Percentiles rank a stretch among this genome's conserved stretches.
Conservation (phyloP, 2,329 filamentous ascomycete species). For the Myriosclerotinia duriaeana region DNA sequence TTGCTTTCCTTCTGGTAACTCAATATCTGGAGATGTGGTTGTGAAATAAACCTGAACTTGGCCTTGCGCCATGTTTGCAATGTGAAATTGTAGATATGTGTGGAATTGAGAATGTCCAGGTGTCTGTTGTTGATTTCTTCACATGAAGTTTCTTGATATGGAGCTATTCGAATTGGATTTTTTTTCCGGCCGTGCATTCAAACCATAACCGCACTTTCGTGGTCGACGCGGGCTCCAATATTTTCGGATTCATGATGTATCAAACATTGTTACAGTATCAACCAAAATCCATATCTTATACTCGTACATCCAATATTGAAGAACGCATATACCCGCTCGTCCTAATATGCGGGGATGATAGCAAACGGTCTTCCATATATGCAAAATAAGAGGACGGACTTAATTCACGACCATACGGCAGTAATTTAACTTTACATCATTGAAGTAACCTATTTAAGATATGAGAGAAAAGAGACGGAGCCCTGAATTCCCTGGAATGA, state of each 20-base stretch:
- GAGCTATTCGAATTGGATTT: conserved; percentile 20
- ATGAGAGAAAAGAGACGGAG: too few species aligned
- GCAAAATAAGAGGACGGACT: not conserved
- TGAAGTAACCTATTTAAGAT: too few species aligned
- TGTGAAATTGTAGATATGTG: not conserved
- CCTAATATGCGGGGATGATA: not conserved
- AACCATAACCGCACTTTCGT: conserved; percentile 11
- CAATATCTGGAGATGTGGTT: conserved; percentile 60
- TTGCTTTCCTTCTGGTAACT: conserved; percentile 61
- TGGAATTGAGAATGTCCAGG: not conserved
- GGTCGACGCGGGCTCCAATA: not conserved
- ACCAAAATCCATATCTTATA: not conserved
- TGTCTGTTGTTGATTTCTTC: not conserved
- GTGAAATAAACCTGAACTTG: conserved; percentile 69
- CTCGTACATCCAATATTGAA: not conserved
- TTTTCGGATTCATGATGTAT: not conserved
- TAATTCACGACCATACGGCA: not conserved
- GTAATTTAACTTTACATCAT: too few species aligned
- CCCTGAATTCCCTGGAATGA: too few species aligned
- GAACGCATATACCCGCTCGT: not conserved
- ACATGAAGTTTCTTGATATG: conserved; percentile 17
- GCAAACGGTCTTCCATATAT: not conserved
- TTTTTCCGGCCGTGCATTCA: conserved; percentile 23
- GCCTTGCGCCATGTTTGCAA: conserved; percentile 33
- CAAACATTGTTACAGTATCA: not conserved